Evolutionary conservation across 129 eudicot genomes (phyloP).

Genomic region (Flaveria bidentis): DNA sequence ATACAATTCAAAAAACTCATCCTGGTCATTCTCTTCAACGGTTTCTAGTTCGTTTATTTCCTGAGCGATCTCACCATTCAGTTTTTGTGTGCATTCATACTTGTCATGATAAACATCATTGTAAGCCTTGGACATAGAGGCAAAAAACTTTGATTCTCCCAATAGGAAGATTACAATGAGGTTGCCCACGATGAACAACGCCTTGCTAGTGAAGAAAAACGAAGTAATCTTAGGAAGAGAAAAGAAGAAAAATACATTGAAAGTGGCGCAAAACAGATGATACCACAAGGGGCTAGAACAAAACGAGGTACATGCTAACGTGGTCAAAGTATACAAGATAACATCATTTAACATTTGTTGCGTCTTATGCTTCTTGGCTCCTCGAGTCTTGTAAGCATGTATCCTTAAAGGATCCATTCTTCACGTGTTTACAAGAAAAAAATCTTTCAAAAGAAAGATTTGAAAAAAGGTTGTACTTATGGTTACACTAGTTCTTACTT

Average conservation of each 20-base stretch:
- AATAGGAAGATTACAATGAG: conserved; percentile 56
- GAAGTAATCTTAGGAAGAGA: conserved; percentile 47
- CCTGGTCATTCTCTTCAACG: not conserved
- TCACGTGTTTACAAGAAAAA: not conserved
- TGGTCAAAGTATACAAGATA: conserved; percentile 45
- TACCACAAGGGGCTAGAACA: conserved; percentile 62
- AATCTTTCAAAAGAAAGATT: conserved; percentile 28
- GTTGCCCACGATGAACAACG: conserved; percentile 53
- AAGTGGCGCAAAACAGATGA: conserved; percentile 46
- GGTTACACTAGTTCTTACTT: not conserved
- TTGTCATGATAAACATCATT: conserved; percentile 24
- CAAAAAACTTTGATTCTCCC: conserved; percentile 46
- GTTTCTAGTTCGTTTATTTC: too few species aligned
- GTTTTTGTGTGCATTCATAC: conserved; percentile 14
- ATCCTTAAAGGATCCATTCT: conserved; percentile 41
- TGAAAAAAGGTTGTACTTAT: not conserved
- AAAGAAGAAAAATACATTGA: conserved; percentile 41
- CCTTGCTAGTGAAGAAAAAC: conserved; percentile 50
- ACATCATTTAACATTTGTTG: conserved; percentile 46
- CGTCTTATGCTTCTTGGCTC: conserved; percentile 44
- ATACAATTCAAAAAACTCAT: conserved; percentile 26
- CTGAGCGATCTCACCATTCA: conserved; percentile 11
- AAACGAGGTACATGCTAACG: conserved; percentile 48
- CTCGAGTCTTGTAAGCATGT: conserved; percentile 36
- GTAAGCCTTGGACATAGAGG: conserved; percentile 27